These are phyloP conservation scores for Leccinum pachyderme DNA, from an alignment of 1,284 basidiomycete species.

Conservation along the genomic window DNA sequence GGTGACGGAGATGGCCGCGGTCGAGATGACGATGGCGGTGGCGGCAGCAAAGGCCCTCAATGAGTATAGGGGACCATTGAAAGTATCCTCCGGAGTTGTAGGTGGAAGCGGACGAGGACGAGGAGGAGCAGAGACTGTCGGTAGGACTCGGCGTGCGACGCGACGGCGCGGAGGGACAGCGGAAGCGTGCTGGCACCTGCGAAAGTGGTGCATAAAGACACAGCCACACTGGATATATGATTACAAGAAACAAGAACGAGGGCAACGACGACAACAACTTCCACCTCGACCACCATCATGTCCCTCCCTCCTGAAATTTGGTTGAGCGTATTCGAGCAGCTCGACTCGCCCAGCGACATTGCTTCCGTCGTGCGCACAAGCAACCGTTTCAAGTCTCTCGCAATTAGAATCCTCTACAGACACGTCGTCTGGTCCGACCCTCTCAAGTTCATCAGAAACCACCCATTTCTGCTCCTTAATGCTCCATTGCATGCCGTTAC, in stretches of 20 bases:
- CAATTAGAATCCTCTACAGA: conserved; percentile 36
- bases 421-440: conserved; percentile 37
- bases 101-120: not conserved
- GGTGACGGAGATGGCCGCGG: conserved; percentile 35
- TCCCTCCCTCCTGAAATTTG: conserved; percentile 29
- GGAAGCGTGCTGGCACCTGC: not conserved
- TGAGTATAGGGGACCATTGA: conserved; percentile 42
- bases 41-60: conserved; percentile 48
- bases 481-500: conserved; percentile 9
- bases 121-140: not conserved
- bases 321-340: conserved; percentile 27
- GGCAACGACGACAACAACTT: not conserved
- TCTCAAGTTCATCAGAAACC: conserved; percentile 24
- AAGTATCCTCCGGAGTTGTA: conserved; percentile 18
- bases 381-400: conserved; percentile 34
- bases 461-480: conserved; percentile 13
- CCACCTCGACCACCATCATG: conserved; percentile 1
- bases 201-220: not conserved
- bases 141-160: not conserved
- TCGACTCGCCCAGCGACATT: conserved; percentile 34
- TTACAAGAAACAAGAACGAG: not conserved
- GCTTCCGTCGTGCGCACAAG: conserved; percentile 32
- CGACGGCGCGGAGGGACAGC: not conserved
- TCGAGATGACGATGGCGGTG: conserved; percentile 39
- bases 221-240: not conserved